phyloP scores from a whole-genome alignment of 2,329 filamentous ascomycete species.

The Aciculosporium take region DNA sequence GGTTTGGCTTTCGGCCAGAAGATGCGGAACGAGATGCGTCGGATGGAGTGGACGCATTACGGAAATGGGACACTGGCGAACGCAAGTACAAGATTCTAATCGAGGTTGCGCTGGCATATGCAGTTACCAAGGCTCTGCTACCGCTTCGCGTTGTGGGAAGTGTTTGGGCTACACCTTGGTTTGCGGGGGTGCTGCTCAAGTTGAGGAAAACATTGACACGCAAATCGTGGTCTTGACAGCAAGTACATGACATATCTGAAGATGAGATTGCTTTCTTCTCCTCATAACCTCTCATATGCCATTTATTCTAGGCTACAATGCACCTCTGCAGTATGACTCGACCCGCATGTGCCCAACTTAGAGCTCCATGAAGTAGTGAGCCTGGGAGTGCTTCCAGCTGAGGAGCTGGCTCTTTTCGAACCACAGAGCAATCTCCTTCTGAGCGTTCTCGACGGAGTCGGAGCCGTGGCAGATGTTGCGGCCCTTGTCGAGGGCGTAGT shows the following conservation, averaged over 20 bases:
- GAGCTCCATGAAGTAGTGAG: slow-evolving; percentile 98
- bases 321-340: background rate
- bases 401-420: slow-evolving; percentile 81
- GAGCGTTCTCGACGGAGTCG: slow-evolving; percentile 94
- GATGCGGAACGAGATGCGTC: slow-evolving; percentile 9
- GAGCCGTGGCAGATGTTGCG: slow-evolving; percentile 99
- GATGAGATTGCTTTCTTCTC: background rate
- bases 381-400: slow-evolving; percentile 69
- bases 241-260: background rate
- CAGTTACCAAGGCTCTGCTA: slow-evolving; percentile 73
- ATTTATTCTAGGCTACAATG: background rate
- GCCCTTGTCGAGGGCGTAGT: slow-evolving; percentile 67
- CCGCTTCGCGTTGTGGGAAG: slow-evolving; percentile 64
- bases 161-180: slow-evolving; percentile 85
- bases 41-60: slow-evolving; percentile 16
- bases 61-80: slow-evolving; percentile 25
- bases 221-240: slow-evolving; percentile 11
- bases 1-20: slow-evolving; percentile 50
- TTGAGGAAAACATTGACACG: slow-evolving; percentile 17
- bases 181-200: slow-evolving; percentile 53
- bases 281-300: slow-evolving; percentile 4
- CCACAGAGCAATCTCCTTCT: slow-evolving; percentile 99
- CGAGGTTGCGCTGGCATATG: slow-evolving; percentile 76
- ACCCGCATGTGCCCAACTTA: slow-evolving; percentile 18
- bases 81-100: slow-evolving; percentile 42